These are phyloP conservation scores for Epichloe scottii DNA, from an alignment of 2,329 filamentous ascomycete species.

Conservation along the genomic window DNA sequence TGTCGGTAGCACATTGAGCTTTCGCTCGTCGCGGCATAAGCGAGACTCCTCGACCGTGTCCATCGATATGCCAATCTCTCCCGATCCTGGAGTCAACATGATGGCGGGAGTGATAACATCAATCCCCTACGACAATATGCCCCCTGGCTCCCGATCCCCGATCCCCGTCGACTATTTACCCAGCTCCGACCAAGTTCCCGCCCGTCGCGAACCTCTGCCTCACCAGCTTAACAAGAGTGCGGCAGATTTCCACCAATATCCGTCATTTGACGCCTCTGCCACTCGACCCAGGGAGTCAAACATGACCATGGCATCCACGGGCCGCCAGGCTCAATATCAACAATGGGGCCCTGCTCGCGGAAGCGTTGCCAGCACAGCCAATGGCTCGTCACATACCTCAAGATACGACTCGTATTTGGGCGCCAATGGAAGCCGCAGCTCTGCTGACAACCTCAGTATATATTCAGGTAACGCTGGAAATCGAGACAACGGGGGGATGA, in stretches of 20 bases:
- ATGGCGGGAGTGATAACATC: constrained; percentile 75
- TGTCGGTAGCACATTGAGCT: constrained; percentile 47
- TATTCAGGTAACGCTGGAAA: constrained; percentile 42
- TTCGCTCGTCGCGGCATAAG: constrained; percentile 62
- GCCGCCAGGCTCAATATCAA: constrained; percentile 62
- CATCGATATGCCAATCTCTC: constrained; percentile 52
- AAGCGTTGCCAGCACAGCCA: constrained; percentile 40
- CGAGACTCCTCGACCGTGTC: constrained; percentile 62
- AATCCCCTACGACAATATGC: constrained; percentile 69
- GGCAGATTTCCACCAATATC: constrained; percentile 82
- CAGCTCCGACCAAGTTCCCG: constrained; percentile 48
- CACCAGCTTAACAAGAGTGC: constrained; percentile 72
- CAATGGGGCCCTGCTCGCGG: constrained; percentile 53
- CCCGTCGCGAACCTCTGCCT: constrained; percentile 60
- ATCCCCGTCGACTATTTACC: constrained; percentile 63
- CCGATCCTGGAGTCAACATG: constrained; percentile 56
- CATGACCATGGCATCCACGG: constrained; percentile 50
- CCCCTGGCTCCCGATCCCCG: constrained; percentile 54
- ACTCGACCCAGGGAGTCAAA: constrained; percentile 31
- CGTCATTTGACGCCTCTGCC: constrained; percentile 49
- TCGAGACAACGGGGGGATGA: constrained; percentile 22
- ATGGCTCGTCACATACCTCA: constrained; percentile 39
- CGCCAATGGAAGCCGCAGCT: constrained; percentile 45
- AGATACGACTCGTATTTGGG: constrained; percentile 53
- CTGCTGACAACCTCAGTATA: constrained; percentile 40